A percentile compares a stretch with the other conserved stretches of the same genome.
phyloP scores from a whole-genome alignment of 805 yeast species.

The Candida silvatica region DNA sequence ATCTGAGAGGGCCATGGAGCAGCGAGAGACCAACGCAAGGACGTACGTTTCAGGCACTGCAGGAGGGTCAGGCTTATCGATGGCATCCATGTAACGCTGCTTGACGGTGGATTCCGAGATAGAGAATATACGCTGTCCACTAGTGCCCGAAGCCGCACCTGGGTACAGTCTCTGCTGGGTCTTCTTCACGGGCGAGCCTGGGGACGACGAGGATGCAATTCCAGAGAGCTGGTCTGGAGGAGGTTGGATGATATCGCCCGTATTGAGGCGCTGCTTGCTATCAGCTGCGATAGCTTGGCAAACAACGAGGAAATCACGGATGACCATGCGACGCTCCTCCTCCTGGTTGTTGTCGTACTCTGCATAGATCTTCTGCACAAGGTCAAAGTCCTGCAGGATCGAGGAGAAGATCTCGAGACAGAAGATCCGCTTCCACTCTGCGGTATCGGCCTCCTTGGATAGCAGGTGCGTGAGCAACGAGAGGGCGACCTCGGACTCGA shows the following conservation, averaged over 20 bases:
- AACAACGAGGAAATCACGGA: conserved; percentile 44
- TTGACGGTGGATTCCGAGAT: conserved; percentile 36
- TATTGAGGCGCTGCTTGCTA: conserved; percentile 24
- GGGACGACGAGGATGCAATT: conserved; percentile 7
- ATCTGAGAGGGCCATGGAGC: conserved; percentile 51
- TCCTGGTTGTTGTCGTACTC: conserved; percentile 48
- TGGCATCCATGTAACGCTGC: conserved; percentile 56
- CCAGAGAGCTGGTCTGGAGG: conserved; percentile 9
- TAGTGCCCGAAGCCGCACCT: conserved; percentile 3
- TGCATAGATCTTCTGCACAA: conserved; percentile 43
- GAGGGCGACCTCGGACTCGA: conserved; percentile 77
- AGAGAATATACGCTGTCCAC: conserved; percentile 26
- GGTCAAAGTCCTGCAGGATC: conserved; percentile 45
- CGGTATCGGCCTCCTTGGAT: conserved; percentile 44
- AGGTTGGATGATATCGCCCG: conserved; percentile 25
- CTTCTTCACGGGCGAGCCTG: conserved; percentile 3
- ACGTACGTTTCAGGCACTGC: conserved; percentile 53
- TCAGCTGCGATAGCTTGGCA: conserved; percentile 30
- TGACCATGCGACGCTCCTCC: conserved; percentile 49
- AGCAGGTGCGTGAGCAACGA: conserved; percentile 68
- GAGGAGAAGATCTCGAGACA: conserved; percentile 66
- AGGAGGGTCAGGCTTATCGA: conserved; percentile 81
- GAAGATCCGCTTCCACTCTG: conserved; percentile 66
- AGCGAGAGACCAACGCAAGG: conserved; percentile 44
- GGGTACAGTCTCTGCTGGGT: background rate